Base-by-base conservation (phyloP, 257 asterid genomes). In the Solanum lignicaule region DNA sequence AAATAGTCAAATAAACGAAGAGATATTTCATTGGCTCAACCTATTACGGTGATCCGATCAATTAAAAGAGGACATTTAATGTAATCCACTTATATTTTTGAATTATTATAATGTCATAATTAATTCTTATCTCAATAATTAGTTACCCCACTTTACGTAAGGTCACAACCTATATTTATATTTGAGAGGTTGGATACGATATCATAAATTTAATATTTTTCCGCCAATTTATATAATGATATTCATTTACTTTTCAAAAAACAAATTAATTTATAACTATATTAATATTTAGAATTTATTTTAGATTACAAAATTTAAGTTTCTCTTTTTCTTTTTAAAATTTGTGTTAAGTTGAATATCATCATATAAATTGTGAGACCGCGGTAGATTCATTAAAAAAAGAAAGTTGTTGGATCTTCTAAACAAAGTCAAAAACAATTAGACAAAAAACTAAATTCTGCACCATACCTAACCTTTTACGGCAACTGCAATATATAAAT, bases 351-450 rank as follows among this genome's bases (percentile, higher is more conserved):
- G 7, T 3, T 13, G 1, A 66, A 66, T 25, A 66, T 25, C 9
- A 25, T 66, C 33, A 66, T 25, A 65, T n/a, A 65, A 65, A 25
- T 65, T 11, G 43, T 38, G 1, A 65, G 20, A 65, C 7, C 2
- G 0, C 2, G 0, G 0, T 5, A 25, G 1, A 1, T 25, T 66
- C 0, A 25, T 5, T 10, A 65, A 65, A 62, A n/a, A 66, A 9
- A 8, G 2, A 58, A 23, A 8, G 71, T 62, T n/a, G 11, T 4
- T 62, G 15, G 32, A 14, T 25, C 32, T 13, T 68, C 16, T 68
- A 14, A 3, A 6, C 74, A 68, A 68, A 27, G 36, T 69, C n/a
- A 29, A 69, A 69, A 5, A 29, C 13, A 69, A 31, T 6, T 31
- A 15, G 38, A 69, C n/a, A 15, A 69, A 3, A 21, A 5, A 31